Evolutionary conservation across 192 early-diverging fungal species (phyloP).

Genomic region (Oehlia diaphana): DNA sequence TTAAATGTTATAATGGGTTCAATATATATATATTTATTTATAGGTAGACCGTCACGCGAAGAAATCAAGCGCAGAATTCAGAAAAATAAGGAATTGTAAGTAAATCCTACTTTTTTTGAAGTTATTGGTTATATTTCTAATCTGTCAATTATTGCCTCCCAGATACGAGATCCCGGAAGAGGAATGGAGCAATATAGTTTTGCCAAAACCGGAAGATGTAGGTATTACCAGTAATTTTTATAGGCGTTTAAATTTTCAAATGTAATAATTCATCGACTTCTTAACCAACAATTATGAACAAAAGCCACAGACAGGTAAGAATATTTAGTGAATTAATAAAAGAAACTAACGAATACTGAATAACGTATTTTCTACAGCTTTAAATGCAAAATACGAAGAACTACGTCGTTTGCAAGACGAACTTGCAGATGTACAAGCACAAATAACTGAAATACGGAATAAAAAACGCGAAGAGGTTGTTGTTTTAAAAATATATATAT

Average conservation of each 20-base stretch:
- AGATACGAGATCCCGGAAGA: slow-evolving; percentile 70
- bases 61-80: slow-evolving; percentile 68
- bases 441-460: slow-evolving; percentile 53
- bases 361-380: slow-evolving; percentile 36
- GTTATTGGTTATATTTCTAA: background rate
- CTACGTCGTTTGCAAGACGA: slow-evolving; percentile 57
- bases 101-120: background rate
- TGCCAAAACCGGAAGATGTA: slow-evolving; percentile 74
- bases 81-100: slow-evolving; percentile 76
- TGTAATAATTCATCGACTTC: background rate
- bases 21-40: background rate
- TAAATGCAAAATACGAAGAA: slow-evolving; percentile 65
- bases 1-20: background rate
- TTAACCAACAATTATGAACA: background rate
- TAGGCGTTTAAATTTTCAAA: background rate
- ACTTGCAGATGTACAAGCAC: slow-evolving; percentile 57
- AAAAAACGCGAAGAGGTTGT: slow-evolving; percentile 30
- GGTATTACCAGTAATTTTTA: slow-evolving; percentile 17
- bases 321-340: background rate
- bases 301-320: slow-evolving; percentile 25
- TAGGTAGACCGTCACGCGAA: slow-evolving; percentile 69
- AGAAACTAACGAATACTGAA: slow-evolving; percentile 3
- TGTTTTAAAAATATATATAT: background rate
- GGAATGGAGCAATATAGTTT: slow-evolving; percentile 69
- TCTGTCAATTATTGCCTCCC: background rate